Evolutionary conservation across 192 early-diverging fungal species (phyloP).

Genomic region (Phycomyces nitens): DNA sequence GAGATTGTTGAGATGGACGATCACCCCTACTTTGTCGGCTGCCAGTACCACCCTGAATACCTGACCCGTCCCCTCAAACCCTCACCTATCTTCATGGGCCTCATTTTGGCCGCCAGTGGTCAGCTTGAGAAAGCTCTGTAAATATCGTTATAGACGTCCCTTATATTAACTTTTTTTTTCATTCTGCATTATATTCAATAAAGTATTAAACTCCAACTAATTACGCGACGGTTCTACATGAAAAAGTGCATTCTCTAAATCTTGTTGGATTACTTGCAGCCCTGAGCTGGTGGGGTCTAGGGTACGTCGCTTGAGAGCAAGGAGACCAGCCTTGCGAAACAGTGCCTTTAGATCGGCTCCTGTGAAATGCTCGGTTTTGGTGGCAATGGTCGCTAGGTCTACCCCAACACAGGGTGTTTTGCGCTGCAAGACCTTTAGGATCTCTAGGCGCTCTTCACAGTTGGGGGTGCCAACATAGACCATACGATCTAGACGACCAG

Average conservation of each 20-base stretch:
- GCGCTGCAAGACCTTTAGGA: slow-evolving; percentile 53
- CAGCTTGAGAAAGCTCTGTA: slow-evolving; percentile 51
- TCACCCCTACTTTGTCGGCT: slow-evolving; percentile 94
- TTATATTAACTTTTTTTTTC: no score
- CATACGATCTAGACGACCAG: slow-evolving; percentile 82
- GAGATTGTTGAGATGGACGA: slow-evolving; percentile 86
- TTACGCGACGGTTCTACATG: not conserved
- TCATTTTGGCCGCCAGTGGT: slow-evolving; percentile 83
- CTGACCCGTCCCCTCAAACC: slow-evolving; percentile 91
- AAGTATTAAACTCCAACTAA: no score
- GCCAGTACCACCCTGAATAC: slow-evolving; percentile 98
- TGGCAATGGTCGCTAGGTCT: slow-evolving; percentile 42
- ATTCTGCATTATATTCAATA: no score
- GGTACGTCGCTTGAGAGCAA: slow-evolving; percentile 37
- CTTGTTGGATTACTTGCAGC: not conserved
- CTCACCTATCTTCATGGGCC: slow-evolving; percentile 88
- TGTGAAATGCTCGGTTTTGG: slow-evolving; percentile 50
- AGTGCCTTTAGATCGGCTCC: slow-evolving; percentile 68
- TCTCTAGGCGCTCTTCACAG: slow-evolving; percentile 53
- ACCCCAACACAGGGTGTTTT: slow-evolving; percentile 25
- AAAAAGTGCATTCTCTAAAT: not conserved
- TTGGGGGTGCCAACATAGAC: slow-evolving; percentile 69
- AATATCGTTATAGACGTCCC: slow-evolving; percentile 5
- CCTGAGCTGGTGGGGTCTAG: not conserved
- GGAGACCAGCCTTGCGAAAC: slow-evolving; percentile 53